Base-by-base conservation (phyloP, 192 early-diverging fungal species). In the Piromyces finnis region DNA sequence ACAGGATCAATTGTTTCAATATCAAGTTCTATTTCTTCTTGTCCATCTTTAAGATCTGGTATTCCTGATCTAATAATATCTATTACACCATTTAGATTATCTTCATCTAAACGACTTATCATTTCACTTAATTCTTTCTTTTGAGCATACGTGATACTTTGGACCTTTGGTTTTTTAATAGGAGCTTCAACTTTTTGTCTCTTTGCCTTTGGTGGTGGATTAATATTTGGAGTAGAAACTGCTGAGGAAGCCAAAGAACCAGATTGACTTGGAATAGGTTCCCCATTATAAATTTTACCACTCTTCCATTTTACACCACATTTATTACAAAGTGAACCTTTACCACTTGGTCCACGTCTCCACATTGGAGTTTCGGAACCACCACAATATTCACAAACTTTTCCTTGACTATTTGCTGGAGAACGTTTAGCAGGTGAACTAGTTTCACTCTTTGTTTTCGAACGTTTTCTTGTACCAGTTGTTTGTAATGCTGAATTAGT, bases 11-110 rank as follows among this genome's bases (percentile, higher is more conserved):
- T 80, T n/a, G 79, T 79, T 32, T 86, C 84, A 68, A 86, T 84
- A 81, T 86, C 86, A 12, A 86, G 77, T 79, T 86, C 86, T 29
- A 86, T 85, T 77, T 86, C 86, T 29, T 83, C 84, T 77, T 82
- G 32, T 9, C 81, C 78, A 29, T 81, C 81, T 9, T 77, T 28
- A n/a, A 85, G 79, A 7, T 82, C 80, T 14, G 86, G 86, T 29
- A 86, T 83, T 59, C 79, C 79, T 17, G 79, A 37, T 26, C 86
- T 83, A 29, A 86, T 86, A 27, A 86, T 81, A 28, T 84, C 80
- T 5, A 85, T 28, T 41, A 86, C 83, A 29, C 79, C 78, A 30
- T 27, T 27, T 79, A 85, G 77, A 32, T 85, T 79, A 27, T 83
- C 28, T 26, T 79, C 81, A 51, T 29, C 17, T 32, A 86, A 77